Percentiles rank a stretch among this genome's conserved stretches.
Evolutionary conservation across 352 stramenopile genomes (phyloP).

Genomic region (Hyaloperonospora arabidopsidis): DNA sequence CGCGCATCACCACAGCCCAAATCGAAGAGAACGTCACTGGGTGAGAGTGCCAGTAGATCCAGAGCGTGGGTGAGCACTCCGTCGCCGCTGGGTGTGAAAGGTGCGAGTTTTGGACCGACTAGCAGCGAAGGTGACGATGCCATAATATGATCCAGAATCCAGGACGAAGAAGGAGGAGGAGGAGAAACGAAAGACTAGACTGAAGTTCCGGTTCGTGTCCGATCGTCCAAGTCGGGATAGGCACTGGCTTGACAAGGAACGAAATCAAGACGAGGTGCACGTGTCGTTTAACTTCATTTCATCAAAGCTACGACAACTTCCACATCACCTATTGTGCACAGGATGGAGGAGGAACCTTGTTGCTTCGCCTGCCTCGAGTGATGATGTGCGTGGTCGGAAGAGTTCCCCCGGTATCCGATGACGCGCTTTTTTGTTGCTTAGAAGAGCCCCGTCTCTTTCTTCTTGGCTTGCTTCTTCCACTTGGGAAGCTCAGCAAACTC

Average conservation of each 20-base stretch:
- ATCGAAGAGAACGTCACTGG: slow-evolving; percentile 62
- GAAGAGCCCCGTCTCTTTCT: slow-evolving; percentile 83
- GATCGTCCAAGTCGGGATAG: neutral
- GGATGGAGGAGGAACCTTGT: too few species aligned
- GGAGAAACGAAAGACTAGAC: too few species aligned
- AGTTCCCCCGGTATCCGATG: too few species aligned
- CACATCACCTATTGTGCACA: too few species aligned
- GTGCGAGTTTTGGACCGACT: slow-evolving; percentile 54
- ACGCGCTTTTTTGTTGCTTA: slow-evolving; percentile 25
- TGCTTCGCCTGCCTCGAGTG: too few species aligned
- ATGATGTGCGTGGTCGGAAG: too few species aligned
- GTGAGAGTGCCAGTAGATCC: slow-evolving; percentile 51
- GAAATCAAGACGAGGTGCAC: too few species aligned
- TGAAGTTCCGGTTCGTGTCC: neutral
- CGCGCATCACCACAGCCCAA: slow-evolving; percentile 73
- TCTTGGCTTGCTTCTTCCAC: slow-evolving; percentile 84
- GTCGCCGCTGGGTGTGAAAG: slow-evolving; percentile 71
- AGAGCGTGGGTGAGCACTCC: slow-evolving; percentile 52
- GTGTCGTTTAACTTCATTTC: too few species aligned
- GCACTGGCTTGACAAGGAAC: too few species aligned
- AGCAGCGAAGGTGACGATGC: neutral
- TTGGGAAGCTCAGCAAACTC: slow-evolving; percentile 67
- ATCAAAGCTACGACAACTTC: too few species aligned
- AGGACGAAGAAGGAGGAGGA: too few species aligned
- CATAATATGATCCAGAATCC: too few species aligned